Base-by-base conservation (phyloP, 345 rosid genomes). In the Boechera stricta region DNA sequence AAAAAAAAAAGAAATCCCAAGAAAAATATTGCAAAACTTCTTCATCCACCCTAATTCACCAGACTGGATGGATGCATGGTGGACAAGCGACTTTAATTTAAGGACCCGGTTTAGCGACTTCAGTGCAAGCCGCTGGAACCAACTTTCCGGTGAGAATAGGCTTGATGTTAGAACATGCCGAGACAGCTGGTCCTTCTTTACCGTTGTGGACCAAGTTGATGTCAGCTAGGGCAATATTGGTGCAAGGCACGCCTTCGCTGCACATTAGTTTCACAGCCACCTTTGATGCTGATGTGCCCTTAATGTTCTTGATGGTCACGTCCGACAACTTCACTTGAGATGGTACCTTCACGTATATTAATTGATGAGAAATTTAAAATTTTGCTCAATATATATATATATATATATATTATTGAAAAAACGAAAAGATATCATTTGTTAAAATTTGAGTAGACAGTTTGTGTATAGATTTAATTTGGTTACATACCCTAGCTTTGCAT, bases 291-390 rank as follows among this genome's bases (percentile, higher is more conserved):
- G 92, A 80, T 10, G 87, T 88, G 6, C 95, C 91, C 10, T 66
- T 21, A 7, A 90, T 79, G 72, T 82, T 81, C 68, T 79, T 83
- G 83, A 90, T 83, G 65, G 74, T 76, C 29, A 88, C 74, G 28
- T 81, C 70, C 60, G 78, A 77, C 26, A 90, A 51, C 60, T 79
- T 80, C 24, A 87, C 86, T 5, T 52, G 36, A 4, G 86, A 87
- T 1, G 88, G 84, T 31, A 9, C 29, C 77, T 71, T n/a, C 71
- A 44, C 13, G 39, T 41, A 64, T 16, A 51, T 51, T 6, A 48
- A 38, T 11, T 6, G 2, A 7, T 45, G 7, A 35, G n/a, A 18
- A 5, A 18, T 6, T 38, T 28, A 8, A 51, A 16, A 64, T 5
- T 32, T 15, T n/a, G 21, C 32, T 9, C 13, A 32, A 0, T 10